Base-by-base conservation (phyloP, 768 basidiomycete genomes). In the Mycena indigotica region DNA sequence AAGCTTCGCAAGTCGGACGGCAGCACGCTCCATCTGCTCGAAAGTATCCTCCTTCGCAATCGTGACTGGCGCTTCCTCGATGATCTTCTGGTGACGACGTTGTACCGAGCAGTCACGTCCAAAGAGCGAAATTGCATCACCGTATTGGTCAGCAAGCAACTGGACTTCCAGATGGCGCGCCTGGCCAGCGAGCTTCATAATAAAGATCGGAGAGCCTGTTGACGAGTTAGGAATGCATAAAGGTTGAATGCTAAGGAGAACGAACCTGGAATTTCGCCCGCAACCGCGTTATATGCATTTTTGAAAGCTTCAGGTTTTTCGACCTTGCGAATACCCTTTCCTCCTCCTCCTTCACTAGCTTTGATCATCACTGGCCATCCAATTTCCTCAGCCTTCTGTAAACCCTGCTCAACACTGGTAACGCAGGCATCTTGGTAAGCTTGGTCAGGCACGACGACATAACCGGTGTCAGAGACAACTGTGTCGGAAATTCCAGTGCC, bases 351-450 rank as follows among this genome's bases (percentile, higher is more conserved):
- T 73, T 99, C 97, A 62, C 91, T 94, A 4, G 97, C 97, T 79
- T 99, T 99, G 79, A 99, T 98, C 97, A 99, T 99, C 61, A 99
- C 86, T 0, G 97, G 97, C 82, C 84, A 98, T 12, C 96, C 95
- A 50, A 99, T 97, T 69, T 85, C 75, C 70, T 93, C 88, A 0
- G 96, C 92, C 67, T 81, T 86, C 60, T 77, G 73, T 56, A 98
- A 70, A 21, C 97, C 97, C 62, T 97, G 88, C 70, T 94, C 93
- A 41, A 95, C 93, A 39, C 75, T 83, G 46, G 84, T 88, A 5
- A 98, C 89, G 68, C 97, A 99, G 13, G 97, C 97, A 59, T 85
- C 80, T 57, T 79, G 74, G 73, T 98, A 99, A 3, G 88, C 95
- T 28, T 87, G 83, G 66, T 98, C 94, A 1, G 93, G 84, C n/a